Evolutionary conservation across 352 stramenopile genomes (phyloP).

Genomic region (Pythium grandisporangium): DNA sequence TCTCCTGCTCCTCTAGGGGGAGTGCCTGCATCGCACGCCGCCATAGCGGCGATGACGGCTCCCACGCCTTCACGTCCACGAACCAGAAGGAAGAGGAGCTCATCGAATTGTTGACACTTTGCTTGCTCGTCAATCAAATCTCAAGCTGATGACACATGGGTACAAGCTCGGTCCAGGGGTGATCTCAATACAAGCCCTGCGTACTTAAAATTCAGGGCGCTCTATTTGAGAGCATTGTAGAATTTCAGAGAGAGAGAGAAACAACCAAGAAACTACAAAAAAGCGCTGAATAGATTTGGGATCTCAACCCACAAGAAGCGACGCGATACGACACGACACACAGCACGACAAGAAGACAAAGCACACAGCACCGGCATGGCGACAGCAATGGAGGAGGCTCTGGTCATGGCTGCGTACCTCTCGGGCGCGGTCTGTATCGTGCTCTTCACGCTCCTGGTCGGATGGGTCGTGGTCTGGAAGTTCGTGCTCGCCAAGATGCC

Average conservation of each 20-base stretch:
- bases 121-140: no score
- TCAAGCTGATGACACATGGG: not conserved
- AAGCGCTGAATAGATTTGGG: no score
- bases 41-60: slow-evolving; percentile 23
- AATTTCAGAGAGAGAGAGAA: no score
- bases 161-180: no score
- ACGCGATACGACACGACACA: no score
- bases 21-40: slow-evolving; percentile 20
- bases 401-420: slow-evolving; percentile 60
- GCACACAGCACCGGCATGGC: no score
- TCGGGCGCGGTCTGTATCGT: slow-evolving; percentile 71
- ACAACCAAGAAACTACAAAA: not conserved
- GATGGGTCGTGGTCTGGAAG: slow-evolving; percentile 83
- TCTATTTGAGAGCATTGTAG: slow-evolving; percentile 1
- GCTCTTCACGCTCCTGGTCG: slow-evolving; percentile 63
- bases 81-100: no score
- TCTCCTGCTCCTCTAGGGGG: slow-evolving; percentile 24
- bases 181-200: no score
- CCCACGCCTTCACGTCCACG: slow-evolving; percentile 34
- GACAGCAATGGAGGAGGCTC: slow-evolving; percentile 34
- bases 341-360: no score
- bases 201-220: not conserved
- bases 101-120: no score
- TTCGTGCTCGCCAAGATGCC: slow-evolving; percentile 77
- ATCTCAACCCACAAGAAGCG: no score